A percentile compares a stretch with the other conserved stretches of the same genome.
Conservation (phyloP, 139 green algal species). For the Chlorella sp. region DNA sequence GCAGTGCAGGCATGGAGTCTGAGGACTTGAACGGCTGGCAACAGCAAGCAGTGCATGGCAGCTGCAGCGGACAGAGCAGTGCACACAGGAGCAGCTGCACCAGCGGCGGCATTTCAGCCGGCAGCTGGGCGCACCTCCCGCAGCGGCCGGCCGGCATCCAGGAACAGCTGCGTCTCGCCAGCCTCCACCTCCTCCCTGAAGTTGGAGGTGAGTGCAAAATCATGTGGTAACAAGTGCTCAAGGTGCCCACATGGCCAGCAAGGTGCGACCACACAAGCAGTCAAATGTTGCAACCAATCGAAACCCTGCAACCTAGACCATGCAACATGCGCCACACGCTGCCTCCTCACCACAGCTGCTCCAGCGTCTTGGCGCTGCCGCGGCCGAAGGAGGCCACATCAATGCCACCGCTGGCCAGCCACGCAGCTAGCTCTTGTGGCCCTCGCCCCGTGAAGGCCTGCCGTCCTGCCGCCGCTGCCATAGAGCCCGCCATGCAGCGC, state of each 20-base stretch:
- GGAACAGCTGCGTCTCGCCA: constrained; percentile 24
- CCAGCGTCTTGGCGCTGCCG: constrained; percentile 20
- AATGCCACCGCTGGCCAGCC: constrained; percentile 14
- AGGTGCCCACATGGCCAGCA: too few relatives aligned
- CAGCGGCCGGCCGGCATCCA: not conserved
- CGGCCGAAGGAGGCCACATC: not conserved
- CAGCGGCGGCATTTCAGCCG: not conserved
- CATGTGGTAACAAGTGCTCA: too few relatives aligned
- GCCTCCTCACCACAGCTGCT: constrained; percentile 16
- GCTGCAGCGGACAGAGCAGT: not conserved
- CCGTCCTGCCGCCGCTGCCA: not conserved
- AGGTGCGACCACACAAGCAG: too few relatives aligned
- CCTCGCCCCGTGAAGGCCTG: constrained; percentile 3
- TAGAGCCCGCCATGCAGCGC: too few relatives aligned
- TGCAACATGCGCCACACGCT: not conserved
- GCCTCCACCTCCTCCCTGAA: constrained; percentile 35
- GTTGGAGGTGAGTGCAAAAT: too few relatives aligned
- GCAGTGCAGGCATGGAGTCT: too few relatives aligned
- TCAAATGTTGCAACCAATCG: too few relatives aligned
- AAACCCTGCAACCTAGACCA: too few relatives aligned
- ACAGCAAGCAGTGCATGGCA: not conserved
- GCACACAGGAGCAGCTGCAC: not conserved
- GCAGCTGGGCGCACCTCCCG: not conserved
- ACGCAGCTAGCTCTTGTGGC: not conserved
- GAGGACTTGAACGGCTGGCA: too few relatives aligned